phyloP scores from a whole-genome alignment of 805 yeast species.

The Nakazawaea ambrosiae region DNA sequence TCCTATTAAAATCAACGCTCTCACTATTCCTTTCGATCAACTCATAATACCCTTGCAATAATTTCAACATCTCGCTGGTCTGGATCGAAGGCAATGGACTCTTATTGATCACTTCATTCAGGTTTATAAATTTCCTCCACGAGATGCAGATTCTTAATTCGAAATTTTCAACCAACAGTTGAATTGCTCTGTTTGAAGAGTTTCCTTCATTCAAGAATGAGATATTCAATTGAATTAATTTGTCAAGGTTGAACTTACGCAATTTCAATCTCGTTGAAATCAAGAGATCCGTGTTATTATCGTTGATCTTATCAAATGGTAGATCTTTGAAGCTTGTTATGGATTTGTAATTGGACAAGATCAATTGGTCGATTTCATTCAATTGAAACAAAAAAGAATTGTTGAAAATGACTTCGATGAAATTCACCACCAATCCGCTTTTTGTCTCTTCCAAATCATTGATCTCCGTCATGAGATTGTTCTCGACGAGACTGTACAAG shows the following conservation, averaged over 20 bases:
- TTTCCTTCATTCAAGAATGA: not conserved
- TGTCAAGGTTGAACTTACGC: constrained; percentile 1
- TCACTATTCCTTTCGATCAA: not conserved
- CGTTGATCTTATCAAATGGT: constrained; percentile 4
- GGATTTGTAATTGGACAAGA: not conserved
- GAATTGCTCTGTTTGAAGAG: too few relatives aligned
- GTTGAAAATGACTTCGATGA: constrained; percentile 45
- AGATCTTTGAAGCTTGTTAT: constrained; percentile 7
- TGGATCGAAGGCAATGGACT: constrained; percentile 1
- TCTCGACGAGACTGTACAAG: not conserved
- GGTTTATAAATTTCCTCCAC: not conserved
- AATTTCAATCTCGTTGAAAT: not conserved
- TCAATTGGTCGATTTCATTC: constrained; percentile 43
- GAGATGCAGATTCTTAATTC: constrained; percentile 1
- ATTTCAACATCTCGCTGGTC: not conserved
- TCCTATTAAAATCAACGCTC: not conserved
- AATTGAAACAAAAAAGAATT: constrained; percentile 53
- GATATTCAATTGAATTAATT: constrained; percentile 1
- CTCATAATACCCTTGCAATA: constrained; percentile 1
- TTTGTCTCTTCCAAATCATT: not conserved
- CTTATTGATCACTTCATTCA: not conserved
- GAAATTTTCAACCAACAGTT: not conserved
- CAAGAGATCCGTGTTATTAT: not conserved
- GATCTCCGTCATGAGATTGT: not conserved
- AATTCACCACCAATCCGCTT: constrained; percentile 6